A percentile compares a stretch with the other conserved stretches of the same genome.
Conservation (phyloP, 1,284 basidiomycete species). For the Schizophyllum commune region DNA sequence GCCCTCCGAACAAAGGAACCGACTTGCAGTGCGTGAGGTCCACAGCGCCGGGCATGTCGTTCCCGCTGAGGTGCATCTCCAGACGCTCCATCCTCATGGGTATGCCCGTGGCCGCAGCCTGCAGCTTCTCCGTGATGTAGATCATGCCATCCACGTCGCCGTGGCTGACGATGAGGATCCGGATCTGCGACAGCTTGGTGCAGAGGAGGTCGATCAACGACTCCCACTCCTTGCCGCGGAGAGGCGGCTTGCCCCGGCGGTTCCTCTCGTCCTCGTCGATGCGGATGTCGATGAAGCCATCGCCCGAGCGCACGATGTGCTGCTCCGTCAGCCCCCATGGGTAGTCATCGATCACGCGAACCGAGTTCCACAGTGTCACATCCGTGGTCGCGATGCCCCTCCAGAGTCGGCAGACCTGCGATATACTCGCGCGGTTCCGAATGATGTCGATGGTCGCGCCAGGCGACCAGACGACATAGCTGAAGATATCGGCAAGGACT, state of each 20-base stretch:
- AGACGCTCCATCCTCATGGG: conserved; percentile 39
- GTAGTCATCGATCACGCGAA: conserved; percentile 44
- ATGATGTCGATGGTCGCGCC: conserved; percentile 9
- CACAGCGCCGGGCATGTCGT: conserved; percentile 25
- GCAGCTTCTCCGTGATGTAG: conserved; percentile 19
- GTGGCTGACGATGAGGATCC: conserved; percentile 1
- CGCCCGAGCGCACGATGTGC: conserved; percentile 45
- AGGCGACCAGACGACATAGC: conserved; percentile 38
- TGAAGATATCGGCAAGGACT: conserved; percentile 54
- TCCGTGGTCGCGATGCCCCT: conserved; percentile 37
- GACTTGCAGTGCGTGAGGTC: conserved; percentile 29
- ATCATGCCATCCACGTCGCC: too few species aligned
- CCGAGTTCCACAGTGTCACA: conserved; percentile 46
- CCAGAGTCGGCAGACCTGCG: conserved; percentile 51
- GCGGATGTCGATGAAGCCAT: conserved; percentile 43
- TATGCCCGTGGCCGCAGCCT: conserved; percentile 22
- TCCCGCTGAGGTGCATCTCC: conserved; percentile 35
- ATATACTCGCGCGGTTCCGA: conserved; percentile 35
- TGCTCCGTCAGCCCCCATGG: conserved; percentile 37
- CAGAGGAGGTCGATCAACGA: background rate
- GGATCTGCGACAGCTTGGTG: conserved; percentile 25
- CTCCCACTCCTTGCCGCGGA: background rate
- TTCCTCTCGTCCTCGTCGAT: conserved; percentile 23
- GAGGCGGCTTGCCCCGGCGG: conserved; percentile 18
- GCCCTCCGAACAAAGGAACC: conserved; percentile 23